phyloP scores from a whole-genome alignment of 495 filamentous ascomycete species.

The Durotheca rogersii region DNA sequence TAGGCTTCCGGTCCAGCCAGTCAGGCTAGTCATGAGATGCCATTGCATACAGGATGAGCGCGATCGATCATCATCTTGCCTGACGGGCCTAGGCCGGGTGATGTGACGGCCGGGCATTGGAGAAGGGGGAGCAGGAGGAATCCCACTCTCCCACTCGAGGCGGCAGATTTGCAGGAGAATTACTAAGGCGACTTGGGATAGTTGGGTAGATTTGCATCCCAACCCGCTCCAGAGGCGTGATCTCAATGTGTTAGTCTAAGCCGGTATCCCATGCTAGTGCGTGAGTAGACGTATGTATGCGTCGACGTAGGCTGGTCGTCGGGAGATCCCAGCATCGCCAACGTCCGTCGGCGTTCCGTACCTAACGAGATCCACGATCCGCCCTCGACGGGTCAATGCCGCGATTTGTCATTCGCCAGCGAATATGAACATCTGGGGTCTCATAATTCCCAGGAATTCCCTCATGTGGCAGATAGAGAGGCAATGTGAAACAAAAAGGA shows the following conservation, averaged over 20 bases:
- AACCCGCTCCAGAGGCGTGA: background rate
- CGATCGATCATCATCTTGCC: slow-evolving; percentile 22
- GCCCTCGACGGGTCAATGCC: background rate
- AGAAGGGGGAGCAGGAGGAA: slow-evolving; percentile 1
- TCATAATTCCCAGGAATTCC: background rate
- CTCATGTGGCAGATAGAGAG: slow-evolving; percentile 15
- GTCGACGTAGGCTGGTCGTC: no score
- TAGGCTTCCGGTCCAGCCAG: slow-evolving; percentile 15
- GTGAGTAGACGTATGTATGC: no score
- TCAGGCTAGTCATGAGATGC: slow-evolving; percentile 9
- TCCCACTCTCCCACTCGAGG: background rate
- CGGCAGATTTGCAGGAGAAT: slow-evolving; percentile 5
- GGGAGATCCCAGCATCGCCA: no score
- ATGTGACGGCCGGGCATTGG: slow-evolving; percentile 22
- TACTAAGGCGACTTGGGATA: background rate
- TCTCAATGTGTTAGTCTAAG: background rate
- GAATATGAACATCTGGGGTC: no score
- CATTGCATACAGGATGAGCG: slow-evolving; percentile 23
- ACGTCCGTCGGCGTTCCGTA: background rate
- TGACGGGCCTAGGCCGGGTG: slow-evolving; percentile 18
- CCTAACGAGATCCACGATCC: no score
- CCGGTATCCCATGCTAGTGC: no score
- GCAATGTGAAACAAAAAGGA: slow-evolving; percentile 23
- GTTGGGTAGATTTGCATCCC: background rate
- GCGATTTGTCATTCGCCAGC: background rate